These are phyloP conservation scores for Stephania japonica DNA, from an alignment of 164 flowering plant species.

Conservation along the genomic window DNA sequence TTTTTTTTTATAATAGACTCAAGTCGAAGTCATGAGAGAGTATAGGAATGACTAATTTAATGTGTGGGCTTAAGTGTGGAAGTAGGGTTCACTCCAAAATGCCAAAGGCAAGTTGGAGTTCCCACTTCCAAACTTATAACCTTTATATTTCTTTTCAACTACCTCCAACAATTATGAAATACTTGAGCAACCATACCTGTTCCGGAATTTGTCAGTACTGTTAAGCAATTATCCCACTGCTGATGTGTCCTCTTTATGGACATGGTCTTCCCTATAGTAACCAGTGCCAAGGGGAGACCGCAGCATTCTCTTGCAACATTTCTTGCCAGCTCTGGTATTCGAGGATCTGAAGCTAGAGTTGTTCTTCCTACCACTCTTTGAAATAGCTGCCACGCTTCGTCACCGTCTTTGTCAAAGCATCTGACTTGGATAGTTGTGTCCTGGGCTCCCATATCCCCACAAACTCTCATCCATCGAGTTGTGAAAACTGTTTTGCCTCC, in stretches of 20 bases:
- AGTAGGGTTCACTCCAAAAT: too few species aligned
- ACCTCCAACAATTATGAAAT: too few species aligned
- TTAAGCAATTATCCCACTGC: not conserved
- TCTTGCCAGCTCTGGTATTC: not conserved
- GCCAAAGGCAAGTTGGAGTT: too few species aligned
- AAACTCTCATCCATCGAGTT: not conserved
- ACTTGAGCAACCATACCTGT: not conserved
- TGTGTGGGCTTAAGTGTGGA: too few species aligned
- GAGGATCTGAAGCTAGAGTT: not conserved
- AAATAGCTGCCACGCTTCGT: conserved; percentile 2
- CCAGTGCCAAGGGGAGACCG: conserved; percentile 14
- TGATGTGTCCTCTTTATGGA: not conserved
- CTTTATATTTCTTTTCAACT: too few species aligned
- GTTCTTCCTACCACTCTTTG: not conserved
- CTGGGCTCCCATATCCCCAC: conserved; percentile 4
- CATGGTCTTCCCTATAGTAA: conserved; percentile 3
- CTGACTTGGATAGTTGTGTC: not conserved
- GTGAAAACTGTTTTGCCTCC: conserved; percentile 5
- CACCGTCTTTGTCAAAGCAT: not conserved
- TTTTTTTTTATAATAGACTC: too few species aligned
- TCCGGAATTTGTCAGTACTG: not conserved
- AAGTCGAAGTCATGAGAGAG: too few species aligned
- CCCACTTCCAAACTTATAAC: too few species aligned
- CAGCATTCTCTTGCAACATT: conserved; percentile 4
- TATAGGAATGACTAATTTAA: too few species aligned